Percentiles rank a stretch among this genome's conserved stretches.
phyloP scores from a whole-genome alignment of 2,329 filamentous ascomycete genomes.

The Pseudocercospora ulei region DNA sequence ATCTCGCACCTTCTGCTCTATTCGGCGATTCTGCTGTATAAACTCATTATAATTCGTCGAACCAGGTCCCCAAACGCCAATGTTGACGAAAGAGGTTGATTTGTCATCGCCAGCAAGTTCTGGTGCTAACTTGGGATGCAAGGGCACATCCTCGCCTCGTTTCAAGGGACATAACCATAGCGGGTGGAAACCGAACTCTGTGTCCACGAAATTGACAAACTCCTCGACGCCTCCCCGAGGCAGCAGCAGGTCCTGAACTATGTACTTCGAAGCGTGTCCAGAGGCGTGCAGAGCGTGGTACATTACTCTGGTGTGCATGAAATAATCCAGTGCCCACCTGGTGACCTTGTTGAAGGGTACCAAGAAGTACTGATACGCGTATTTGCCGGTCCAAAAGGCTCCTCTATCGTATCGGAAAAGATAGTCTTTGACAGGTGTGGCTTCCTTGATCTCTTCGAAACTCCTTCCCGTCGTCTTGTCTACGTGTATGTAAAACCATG shows the following conservation, averaged over 20 bases:
- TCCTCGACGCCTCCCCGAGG: constrained; percentile 45
- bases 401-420: constrained; percentile 56
- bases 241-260: constrained; percentile 55
- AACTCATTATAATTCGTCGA: constrained; percentile 49
- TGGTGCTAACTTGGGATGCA: constrained; percentile 15
- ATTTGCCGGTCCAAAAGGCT: constrained; percentile 55
- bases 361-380: constrained; percentile 53
- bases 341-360: constrained; percentile 52
- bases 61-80: constrained; percentile 71
- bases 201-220: constrained; percentile 47
- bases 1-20: constrained; percentile 59
- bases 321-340: constrained; percentile 51
- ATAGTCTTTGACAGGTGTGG: constrained; percentile 45
- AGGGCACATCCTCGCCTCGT: constrained; percentile 16
- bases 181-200: constrained; percentile 45
- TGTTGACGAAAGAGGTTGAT: constrained; percentile 40
- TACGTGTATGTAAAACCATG: constrained; percentile 66
- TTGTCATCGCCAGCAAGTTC: constrained; percentile 11
- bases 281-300: constrained; percentile 53
- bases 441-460: constrained; percentile 11
- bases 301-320: constrained; percentile 53
- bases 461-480: constrained; percentile 32
- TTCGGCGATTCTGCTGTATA: constrained; percentile 56
- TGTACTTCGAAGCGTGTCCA: constrained; percentile 47
- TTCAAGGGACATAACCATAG: constrained; percentile 51